A percentile compares a stretch with the other conserved stretches of the same genome.
Conservation (phyloP, 768 basidiomycete genomes). For the Ramaria sp. region DNA sequence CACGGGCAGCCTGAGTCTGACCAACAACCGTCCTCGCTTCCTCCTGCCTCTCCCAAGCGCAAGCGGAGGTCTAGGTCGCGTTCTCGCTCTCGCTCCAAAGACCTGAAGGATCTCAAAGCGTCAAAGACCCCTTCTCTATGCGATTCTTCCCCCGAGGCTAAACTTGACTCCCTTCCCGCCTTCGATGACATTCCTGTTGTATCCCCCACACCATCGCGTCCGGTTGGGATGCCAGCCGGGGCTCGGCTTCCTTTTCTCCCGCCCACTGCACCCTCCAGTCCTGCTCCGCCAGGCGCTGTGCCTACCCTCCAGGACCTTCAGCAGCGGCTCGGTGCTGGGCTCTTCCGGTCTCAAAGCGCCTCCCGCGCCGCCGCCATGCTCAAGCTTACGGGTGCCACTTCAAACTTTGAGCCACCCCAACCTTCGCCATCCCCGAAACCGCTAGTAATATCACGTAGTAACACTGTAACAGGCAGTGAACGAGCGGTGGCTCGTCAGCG, state of each 20-base stretch:
- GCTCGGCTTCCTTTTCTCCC: conserved; percentile 5
- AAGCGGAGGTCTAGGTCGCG: conserved; percentile 70
- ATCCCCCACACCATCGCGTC: conserved; percentile 30
- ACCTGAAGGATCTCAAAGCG: conserved; percentile 59
- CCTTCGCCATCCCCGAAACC: conserved; percentile 37
- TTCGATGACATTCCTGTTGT: conserved; percentile 21
- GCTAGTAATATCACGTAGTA: conserved; percentile 31
- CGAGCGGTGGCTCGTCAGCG: conserved; percentile 53
- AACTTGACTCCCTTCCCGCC: conserved; percentile 18
- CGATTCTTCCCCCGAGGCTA: conserved; percentile 61
- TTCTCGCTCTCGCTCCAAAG: conserved; percentile 32
- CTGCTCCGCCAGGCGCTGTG: not conserved
- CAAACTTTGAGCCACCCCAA: conserved; percentile 34
- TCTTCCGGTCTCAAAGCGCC: conserved; percentile 85
- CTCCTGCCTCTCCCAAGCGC: conserved; percentile 21
- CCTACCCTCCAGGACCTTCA: conserved; percentile 48
- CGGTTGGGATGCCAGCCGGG: conserved; percentile 42
- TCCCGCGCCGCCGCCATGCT: conserved; percentile 73
- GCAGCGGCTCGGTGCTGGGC: conserved; percentile 34
- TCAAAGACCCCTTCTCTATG: conserved; percentile 29
- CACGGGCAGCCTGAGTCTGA: conserved; percentile 12
- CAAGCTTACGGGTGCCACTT: conserved; percentile 62
- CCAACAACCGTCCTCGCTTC: conserved; percentile 31
- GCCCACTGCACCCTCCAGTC: conserved; percentile 7
- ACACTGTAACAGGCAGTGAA: conserved; percentile 76